Conservation (phyloP, 352 stramenopile genomes). For the Pythium sp. region DNA sequence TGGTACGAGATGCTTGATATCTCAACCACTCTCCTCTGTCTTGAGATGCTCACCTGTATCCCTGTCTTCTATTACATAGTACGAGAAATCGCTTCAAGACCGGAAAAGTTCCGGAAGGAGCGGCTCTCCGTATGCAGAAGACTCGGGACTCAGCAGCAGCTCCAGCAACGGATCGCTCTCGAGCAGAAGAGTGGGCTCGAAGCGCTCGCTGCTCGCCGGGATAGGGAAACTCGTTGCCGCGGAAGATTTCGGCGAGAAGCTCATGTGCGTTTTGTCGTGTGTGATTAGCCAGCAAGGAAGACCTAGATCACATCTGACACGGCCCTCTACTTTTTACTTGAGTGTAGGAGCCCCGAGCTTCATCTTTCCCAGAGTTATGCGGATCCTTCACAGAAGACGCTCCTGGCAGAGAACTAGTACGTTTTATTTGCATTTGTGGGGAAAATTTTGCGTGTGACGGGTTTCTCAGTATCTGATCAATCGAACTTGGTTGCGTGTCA, state of each 20-base stretch:
- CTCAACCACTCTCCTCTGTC: not conserved
- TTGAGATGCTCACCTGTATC: not conserved
- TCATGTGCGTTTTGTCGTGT: constrained; percentile 26
- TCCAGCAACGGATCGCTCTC: constrained; percentile 25
- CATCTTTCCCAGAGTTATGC: constrained; percentile 55
- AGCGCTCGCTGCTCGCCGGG: constrained; percentile 64
- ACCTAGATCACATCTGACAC: too few relatives aligned
- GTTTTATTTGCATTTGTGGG: constrained; percentile 8
- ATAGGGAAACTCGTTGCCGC: constrained; percentile 73
- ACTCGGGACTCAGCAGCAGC: constrained; percentile 5
- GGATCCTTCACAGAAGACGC: constrained; percentile 52
- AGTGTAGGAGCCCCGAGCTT: constrained; percentile 35
- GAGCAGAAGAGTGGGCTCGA: constrained; percentile 43
- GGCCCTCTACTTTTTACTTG: not conserved
- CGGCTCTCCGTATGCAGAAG: constrained; percentile 15
- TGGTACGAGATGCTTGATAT: constrained; percentile 28
- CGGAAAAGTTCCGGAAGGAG: constrained; percentile 5
- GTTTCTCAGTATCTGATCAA: not conserved
- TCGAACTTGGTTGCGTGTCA: not conserved
- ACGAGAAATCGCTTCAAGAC: constrained; percentile 23
- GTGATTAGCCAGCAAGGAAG: too few relatives aligned
- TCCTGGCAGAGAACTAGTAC: constrained; percentile 72
- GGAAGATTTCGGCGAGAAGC: constrained; percentile 40
- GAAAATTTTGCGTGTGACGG: not conserved
- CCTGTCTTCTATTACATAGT: constrained; percentile 10